phyloP scores from a whole-genome alignment of 176 grass and related monocot genomes.

The Thinopyrum elongatum region DNA sequence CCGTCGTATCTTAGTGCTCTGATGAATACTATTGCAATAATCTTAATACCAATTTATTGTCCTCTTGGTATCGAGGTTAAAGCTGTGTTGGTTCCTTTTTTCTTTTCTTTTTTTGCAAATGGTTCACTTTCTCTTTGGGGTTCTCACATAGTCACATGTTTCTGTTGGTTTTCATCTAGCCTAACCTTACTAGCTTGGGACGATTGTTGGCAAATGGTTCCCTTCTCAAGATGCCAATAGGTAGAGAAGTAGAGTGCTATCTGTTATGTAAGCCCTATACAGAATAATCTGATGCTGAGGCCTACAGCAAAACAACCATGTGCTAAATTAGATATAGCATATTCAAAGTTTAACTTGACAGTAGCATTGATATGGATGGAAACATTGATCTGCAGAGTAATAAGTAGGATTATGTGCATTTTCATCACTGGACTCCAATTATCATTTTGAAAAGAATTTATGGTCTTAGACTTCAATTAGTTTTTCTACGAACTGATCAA shows the following conservation, averaged over 20 bases:
- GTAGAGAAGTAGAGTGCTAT: not conserved
- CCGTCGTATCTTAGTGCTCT: not conserved
- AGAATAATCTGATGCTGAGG: not conserved
- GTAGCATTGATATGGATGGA: not conserved
- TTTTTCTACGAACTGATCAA: not conserved
- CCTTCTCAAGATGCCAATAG: not conserved
- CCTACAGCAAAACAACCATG: not conserved
- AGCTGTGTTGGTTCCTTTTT: not conserved
- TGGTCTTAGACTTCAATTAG: not conserved
- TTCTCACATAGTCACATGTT: no score
- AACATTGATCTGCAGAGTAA: not conserved
- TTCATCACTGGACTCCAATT: not conserved
- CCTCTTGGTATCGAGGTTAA: not conserved
- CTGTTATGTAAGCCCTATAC: not conserved
- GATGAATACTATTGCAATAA: not conserved
- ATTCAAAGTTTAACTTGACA: not conserved
- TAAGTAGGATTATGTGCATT: not conserved
- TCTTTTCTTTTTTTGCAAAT: no score
- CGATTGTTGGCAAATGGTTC: not conserved
- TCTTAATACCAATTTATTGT: not conserved
- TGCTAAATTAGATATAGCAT: not conserved
- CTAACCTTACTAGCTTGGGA: no score
- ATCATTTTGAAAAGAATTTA: not conserved
- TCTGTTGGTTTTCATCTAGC: no score
- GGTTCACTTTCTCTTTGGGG: no score